phyloP scores from a whole-genome alignment of 208 protist species.

The Paratrypanosoma confusum region DNA sequence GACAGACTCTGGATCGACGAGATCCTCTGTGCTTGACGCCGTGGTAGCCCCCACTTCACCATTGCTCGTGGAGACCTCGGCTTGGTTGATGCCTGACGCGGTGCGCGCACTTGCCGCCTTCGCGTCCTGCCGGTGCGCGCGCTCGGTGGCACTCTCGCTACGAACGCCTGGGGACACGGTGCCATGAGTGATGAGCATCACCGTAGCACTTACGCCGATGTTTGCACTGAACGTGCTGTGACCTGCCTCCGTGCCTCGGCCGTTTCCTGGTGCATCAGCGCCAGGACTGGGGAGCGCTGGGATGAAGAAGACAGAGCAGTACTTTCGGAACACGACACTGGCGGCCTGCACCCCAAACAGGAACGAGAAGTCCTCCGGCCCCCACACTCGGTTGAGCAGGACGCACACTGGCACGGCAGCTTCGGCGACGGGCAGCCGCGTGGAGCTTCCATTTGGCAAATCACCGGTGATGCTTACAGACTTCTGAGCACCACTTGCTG shows the following conservation, averaged over 20 bases:
- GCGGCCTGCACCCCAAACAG: slow-evolving; percentile 28
- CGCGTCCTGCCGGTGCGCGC: slow-evolving; percentile 5
- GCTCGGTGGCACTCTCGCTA: slow-evolving; percentile 8
- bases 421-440: neutral
- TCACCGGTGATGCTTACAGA: no score
- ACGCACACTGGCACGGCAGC: slow-evolving; percentile 35
- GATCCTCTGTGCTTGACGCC: neutral
- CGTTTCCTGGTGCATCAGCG: no score
- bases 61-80: neutral
- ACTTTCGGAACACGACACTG: slow-evolving; percentile 30
- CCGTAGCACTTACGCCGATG: neutral
- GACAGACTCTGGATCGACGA: slow-evolving; percentile 7
- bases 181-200: neutral
- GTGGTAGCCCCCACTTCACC: neutral
- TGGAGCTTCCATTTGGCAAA: no score
- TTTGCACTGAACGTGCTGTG: no score
- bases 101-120: slow-evolving; percentile 3
- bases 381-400: slow-evolving; percentile 47
- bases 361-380: slow-evolving; percentile 43
- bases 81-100: neutral
- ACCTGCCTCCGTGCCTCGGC: no score
- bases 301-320: slow-evolving; percentile 67
- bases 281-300: no score
- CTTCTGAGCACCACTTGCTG: no score
- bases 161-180: slow-evolving; percentile 1